Evolutionary conservation across 768 basidiomycete genomes (phyloP).

Genomic region (Megacollybia marginata): DNA sequence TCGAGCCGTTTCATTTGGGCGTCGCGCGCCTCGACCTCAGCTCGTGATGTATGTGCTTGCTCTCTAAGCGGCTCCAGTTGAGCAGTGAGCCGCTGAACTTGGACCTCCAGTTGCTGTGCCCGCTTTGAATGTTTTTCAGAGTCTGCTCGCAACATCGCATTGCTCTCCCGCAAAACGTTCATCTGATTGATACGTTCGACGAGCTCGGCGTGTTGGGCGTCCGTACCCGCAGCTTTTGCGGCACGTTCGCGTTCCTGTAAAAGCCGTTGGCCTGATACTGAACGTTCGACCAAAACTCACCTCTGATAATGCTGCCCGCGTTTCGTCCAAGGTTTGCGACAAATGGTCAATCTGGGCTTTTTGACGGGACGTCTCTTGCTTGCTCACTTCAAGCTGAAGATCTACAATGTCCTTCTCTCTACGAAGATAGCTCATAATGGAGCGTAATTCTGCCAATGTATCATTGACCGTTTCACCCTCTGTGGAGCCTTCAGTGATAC

Average conservation of each 20-base stretch:
- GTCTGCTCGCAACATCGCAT: constrained; percentile 75
- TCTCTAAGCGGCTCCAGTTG: constrained; percentile 75
- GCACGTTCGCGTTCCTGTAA: constrained; percentile 75
- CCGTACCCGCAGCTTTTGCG: constrained; percentile 60
- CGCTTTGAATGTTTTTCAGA: constrained; percentile 65
- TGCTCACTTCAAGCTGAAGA: constrained; percentile 74
- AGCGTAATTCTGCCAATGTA: constrained; percentile 66
- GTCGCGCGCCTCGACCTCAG: constrained; percentile 68
- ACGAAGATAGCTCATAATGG: constrained; percentile 74
- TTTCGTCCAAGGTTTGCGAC: constrained; percentile 61
- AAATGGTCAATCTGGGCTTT: constrained; percentile 74
- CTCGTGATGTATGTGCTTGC: constrained; percentile 54
- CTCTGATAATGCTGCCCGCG: constrained; percentile 62
- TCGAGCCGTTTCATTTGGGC: constrained; percentile 64
- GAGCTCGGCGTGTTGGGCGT: constrained; percentile 77
- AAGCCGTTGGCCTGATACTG: not conserved
- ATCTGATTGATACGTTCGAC: constrained; percentile 83
- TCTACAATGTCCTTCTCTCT: constrained; percentile 93
- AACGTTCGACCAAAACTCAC: constrained; percentile 23
- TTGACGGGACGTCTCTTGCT: constrained; percentile 65
- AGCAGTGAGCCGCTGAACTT: constrained; percentile 46
- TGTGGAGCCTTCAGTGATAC: constrained; percentile 34
- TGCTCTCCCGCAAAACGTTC: constrained; percentile 83
- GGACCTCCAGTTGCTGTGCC: constrained; percentile 56
- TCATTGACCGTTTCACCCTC: constrained; percentile 45